Conservation (phyloP, 2,329 filamentous ascomycete species). For the Talaromyces atroroseus region DNA sequence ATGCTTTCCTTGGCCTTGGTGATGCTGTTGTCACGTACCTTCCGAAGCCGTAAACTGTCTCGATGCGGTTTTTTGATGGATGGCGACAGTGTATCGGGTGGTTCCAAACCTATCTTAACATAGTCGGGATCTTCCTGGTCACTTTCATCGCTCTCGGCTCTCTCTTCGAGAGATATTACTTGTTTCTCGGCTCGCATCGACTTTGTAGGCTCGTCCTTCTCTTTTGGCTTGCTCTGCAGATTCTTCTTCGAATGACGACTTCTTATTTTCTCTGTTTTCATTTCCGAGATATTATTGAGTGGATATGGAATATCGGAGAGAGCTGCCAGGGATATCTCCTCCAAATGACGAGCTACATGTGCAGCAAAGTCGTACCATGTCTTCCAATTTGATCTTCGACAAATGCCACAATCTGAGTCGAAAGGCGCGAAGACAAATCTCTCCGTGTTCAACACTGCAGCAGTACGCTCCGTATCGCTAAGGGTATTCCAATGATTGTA, state of each 20-base stretch:
- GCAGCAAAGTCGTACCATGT: slow-evolving; percentile 7
- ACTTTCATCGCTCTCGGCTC: not conserved
- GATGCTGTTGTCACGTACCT: not conserved
- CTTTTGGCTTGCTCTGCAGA: not conserved
- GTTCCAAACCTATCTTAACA: not conserved
- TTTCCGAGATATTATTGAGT: not conserved
- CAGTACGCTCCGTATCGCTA: slow-evolving; percentile 4
- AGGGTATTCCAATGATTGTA: slow-evolving; percentile 3
- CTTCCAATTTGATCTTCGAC: slow-evolving; percentile 5
- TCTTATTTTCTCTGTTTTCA: not conserved
- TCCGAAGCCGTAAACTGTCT: slow-evolving; percentile 2
- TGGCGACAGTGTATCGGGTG: not conserved
- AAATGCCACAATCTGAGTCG: slow-evolving; percentile 1
- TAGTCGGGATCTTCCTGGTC: not conserved
- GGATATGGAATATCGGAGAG: not conserved
- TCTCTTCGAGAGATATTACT: not conserved
- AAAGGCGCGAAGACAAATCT: slow-evolving; percentile 3
- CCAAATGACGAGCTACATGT: slow-evolving; percentile 7
- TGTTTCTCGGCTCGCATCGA: not conserved
- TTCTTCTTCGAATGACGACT: not conserved
- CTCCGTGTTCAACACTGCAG: slow-evolving; percentile 2
- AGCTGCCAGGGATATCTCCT: slow-evolving; percentile 7
- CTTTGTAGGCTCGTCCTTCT: not conserved
- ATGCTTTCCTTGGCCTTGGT: not conserved
- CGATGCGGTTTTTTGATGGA: slow-evolving; percentile 4